Conservation (phyloP, 495 filamentous ascomycete species). For the Aspergillus hancockii region DNA sequence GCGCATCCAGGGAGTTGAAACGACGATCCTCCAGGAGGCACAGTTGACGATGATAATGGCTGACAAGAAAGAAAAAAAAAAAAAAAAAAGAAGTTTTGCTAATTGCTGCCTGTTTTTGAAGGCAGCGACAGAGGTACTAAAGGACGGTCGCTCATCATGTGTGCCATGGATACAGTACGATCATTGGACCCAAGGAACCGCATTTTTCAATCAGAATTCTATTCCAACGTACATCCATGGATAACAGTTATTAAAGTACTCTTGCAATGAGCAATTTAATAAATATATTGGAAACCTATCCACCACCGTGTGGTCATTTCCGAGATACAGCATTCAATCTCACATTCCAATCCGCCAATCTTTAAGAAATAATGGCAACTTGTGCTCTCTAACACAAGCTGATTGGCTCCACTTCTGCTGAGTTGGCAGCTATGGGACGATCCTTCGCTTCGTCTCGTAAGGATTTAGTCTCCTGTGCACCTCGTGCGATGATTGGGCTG, state of each 20-base stretch:
- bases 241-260: background rate
- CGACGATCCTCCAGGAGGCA: constrained; percentile 1
- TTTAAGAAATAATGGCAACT: constrained; percentile 14
- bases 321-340: background rate
- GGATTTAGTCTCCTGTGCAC: constrained; percentile 1
- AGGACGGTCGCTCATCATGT: background rate
- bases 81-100: background rate
- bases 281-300: background rate
- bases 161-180: constrained; percentile 3
- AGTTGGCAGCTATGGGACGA: constrained; percentile 21
- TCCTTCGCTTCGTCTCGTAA: constrained; percentile 8
- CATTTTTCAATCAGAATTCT: background rate
- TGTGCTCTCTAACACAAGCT: constrained; percentile 5
- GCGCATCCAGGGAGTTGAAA: background rate
- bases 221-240: background rate
- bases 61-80: background rate
- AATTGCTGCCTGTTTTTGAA: constrained; percentile 5
- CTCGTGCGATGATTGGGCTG: constrained; percentile 20
- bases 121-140: background rate
- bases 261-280: too few relatives aligned
- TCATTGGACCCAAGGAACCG: background rate
- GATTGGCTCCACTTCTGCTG: constrained; percentile 20
- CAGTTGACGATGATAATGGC: background rate
- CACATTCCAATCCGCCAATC: background rate
- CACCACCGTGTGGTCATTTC: background rate